Evolutionary conservation across 805 yeast species (phyloP).

Genomic region (Nakazawaea sp.): DNA sequence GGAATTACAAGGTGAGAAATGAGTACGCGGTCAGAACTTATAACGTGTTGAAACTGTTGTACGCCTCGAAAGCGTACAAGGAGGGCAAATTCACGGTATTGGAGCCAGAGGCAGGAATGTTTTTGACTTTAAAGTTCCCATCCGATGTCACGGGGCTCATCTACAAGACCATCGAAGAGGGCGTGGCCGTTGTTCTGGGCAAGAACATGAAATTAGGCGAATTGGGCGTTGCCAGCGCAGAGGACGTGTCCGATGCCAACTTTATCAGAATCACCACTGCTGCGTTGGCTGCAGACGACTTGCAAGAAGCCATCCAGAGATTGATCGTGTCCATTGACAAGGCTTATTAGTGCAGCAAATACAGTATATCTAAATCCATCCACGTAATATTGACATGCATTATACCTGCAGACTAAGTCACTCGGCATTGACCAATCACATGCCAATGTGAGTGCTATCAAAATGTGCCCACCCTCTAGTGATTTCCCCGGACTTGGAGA

Average conservation of each 20-base stretch:
- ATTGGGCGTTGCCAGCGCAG: slow-evolving; percentile 22
- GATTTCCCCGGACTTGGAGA: too few species aligned
- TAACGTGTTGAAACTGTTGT: slow-evolving; percentile 26
- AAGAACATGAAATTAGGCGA: slow-evolving; percentile 42
- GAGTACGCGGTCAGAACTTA: slow-evolving; percentile 39
- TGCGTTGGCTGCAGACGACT: slow-evolving; percentile 35
- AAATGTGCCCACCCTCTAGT: too few species aligned
- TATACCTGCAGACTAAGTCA: too few species aligned
- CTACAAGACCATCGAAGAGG: slow-evolving; percentile 35
- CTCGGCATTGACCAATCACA: too few species aligned
- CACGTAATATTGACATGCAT: too few species aligned
- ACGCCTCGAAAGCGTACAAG: slow-evolving; percentile 27
- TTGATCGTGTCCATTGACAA: slow-evolving; percentile 40
- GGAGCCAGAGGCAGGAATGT: slow-evolving; percentile 48
- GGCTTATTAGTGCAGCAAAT: slow-evolving; percentile 15
- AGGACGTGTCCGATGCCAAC: slow-evolving; percentile 26
- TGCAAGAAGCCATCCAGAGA: slow-evolving; percentile 51
- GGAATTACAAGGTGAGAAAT: slow-evolving; percentile 41
- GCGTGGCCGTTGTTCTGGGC: slow-evolving; percentile 53
- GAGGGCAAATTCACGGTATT: slow-evolving; percentile 29
- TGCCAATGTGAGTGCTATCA: background rate
- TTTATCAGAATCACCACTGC: slow-evolving; percentile 58
- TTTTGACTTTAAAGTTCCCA: slow-evolving; percentile 20
- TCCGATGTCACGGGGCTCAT: slow-evolving; percentile 27
- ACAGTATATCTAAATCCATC: too few species aligned